These are phyloP conservation scores for Penicillium coprophilum DNA, from an alignment of 495 filamentous ascomycete species.

Conservation along the genomic window DNA sequence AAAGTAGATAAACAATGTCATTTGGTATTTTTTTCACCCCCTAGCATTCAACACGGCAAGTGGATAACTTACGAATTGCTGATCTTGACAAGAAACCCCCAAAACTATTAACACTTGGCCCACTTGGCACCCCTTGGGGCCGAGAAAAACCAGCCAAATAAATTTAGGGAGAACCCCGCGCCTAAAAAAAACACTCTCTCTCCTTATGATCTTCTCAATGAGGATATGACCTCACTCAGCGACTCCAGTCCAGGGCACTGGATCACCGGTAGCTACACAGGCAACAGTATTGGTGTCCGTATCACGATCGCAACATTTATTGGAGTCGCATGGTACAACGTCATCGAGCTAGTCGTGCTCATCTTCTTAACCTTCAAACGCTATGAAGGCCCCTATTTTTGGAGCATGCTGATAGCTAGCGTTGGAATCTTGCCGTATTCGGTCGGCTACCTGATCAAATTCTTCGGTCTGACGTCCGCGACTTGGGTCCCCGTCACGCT, in stretches of 20 bases:
- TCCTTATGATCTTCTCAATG: not conserved
- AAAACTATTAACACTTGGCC: constrained; percentile 1
- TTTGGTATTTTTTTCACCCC: not conserved
- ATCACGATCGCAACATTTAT: constrained; percentile 43
- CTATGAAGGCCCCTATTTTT: constrained; percentile 43
- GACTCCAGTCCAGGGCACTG: constrained; percentile 29
- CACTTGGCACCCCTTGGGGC: constrained; percentile 15
- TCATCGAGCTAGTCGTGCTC: constrained; percentile 40
- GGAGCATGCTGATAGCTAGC: constrained; percentile 40
- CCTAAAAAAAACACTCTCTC: constrained; percentile 4
- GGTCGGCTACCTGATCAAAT: constrained; percentile 40
- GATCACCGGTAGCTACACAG: constrained; percentile 32
- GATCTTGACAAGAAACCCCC: not conserved
- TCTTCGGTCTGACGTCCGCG: constrained; percentile 31
- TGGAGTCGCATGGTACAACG: constrained; percentile 39
- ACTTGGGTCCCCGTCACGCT: constrained; percentile 34
- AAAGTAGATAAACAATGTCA: too few relatives aligned
- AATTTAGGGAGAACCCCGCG: constrained; percentile 11
- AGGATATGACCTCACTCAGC: constrained; percentile 24
- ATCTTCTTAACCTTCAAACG: constrained; percentile 46
- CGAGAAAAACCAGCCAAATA: constrained; percentile 1
- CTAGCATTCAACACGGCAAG: constrained; percentile 5
- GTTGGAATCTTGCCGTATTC: constrained; percentile 36
- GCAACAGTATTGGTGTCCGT: constrained; percentile 25
- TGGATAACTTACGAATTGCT: not conserved